Percentiles rank a stretch among this genome's conserved stretches.
Evolutionary conservation across 2,329 filamentous ascomycete genomes (phyloP).

Genomic region (Alternaria atra): DNA sequence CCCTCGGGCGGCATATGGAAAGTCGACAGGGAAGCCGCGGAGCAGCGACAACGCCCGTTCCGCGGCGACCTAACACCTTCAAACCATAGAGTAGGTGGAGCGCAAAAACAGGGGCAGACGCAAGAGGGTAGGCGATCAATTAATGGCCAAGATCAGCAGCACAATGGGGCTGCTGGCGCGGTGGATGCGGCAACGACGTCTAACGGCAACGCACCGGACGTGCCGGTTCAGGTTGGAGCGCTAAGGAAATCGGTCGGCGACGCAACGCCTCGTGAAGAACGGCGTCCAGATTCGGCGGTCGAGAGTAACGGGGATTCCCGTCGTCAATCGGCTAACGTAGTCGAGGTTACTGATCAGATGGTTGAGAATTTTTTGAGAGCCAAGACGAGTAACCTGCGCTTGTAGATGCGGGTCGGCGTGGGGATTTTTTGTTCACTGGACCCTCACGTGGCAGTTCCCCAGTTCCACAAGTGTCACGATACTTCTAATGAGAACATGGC

Average conservation of each 20-base stretch:
- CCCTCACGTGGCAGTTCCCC: not conserved
- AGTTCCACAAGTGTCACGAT: not conserved
- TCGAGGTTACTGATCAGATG: constrained; percentile 24
- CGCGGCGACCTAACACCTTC: constrained; percentile 41
- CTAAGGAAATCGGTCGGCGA: not conserved
- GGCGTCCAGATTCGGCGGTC: not conserved
- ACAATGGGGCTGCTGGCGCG: not conserved
- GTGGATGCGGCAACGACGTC: not conserved
- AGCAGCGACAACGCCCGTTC: constrained; percentile 37
- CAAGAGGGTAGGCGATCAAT: not conserved
- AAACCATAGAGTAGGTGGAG: constrained; percentile 20
- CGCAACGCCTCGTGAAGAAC: not conserved
- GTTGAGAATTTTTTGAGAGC: constrained; percentile 34
- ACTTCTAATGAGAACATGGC: not conserved
- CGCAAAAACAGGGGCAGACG: not conserved
- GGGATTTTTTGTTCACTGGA: not conserved
- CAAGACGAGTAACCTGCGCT: constrained; percentile 25
- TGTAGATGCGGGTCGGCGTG: not conserved
- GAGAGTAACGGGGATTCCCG: not conserved
- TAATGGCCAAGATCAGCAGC: not conserved
- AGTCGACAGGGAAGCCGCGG: constrained; percentile 34
- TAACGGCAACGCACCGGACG: constrained; percentile 3
- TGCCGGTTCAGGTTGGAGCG: not conserved
- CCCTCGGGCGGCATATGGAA: constrained; percentile 45
- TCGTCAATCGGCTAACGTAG: not conserved